Evolutionary conservation across 2,329 filamentous ascomycete species (phyloP), one percentile per base, ranked within the genome.

Genomic region (Rhexocercosporidium sp.): DNA sequence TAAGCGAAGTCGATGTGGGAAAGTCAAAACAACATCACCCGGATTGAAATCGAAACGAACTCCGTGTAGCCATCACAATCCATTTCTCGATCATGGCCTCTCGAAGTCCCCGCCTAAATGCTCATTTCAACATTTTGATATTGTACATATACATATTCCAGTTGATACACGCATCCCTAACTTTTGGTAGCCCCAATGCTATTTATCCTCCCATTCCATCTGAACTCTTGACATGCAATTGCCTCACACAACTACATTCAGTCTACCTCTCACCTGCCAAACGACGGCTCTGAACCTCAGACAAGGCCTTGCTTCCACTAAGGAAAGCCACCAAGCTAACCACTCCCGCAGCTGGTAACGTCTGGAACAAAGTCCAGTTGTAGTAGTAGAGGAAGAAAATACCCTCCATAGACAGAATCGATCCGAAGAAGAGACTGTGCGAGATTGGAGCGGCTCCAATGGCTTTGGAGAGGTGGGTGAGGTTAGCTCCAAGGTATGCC

Each of bases 341-440:
- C 51, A 89, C 81, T 39, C 84, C 84, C 63, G 91, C 89, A 29
- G 89, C 89, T 4, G 94, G 94, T 59, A 99, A 84, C 16, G 88
- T 89, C 83, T 97, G 91, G 85, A 98, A 97, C 54, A 99, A 84
- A 76, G 90, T 97, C 94, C 95, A 97, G 76, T 82, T 88, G 62
- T 87, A 91, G 81, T 98, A 98, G 85, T 99, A 99, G 72, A 97
- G 82, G 83, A 96, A 95, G 82, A 99, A 97, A 65, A 97, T 89
- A 18, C 87, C 92, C 80, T 99, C 96, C 84, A 99, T 92, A 25
- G 90, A 89, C 46, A 97, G 69, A 65, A 99, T 88, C 5, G 94
- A 97, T 61, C 92, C 92, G 73, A 96, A 92, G 83, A 98, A 99
- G 39, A 94, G 79, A 34, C 83, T 83, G 78, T 99, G 95, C 5